phyloP scores from a whole-genome alignment of 2,329 filamentous ascomycete species.

The Fusarium devonianum region DNA sequence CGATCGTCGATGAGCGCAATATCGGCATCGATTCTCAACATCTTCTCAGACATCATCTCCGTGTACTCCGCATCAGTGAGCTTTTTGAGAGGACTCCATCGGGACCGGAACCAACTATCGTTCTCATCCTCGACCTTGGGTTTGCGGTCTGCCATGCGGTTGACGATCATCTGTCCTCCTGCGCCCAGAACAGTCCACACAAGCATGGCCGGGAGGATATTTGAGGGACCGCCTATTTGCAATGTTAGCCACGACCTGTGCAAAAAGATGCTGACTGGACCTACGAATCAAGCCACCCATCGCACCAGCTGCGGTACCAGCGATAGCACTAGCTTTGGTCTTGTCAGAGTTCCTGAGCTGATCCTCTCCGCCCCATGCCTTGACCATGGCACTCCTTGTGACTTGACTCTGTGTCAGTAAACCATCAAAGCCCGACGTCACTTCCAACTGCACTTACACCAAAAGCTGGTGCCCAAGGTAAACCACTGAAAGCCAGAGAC shows the following conservation, averaged over 20 bases:
- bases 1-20: slow-evolving; percentile 81
- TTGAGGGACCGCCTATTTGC: slow-evolving; percentile 57
- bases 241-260: slow-evolving; percentile 24
- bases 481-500: slow-evolving; percentile 83
- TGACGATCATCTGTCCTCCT: slow-evolving; percentile 50
- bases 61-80: slow-evolving; percentile 78
- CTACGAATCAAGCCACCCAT: slow-evolving; percentile 63
- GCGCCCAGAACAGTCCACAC: slow-evolving; percentile 56
- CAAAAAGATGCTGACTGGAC: slow-evolving; percentile 34
- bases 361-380: slow-evolving; percentile 58
- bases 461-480: slow-evolving; percentile 77
- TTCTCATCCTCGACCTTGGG: slow-evolving; percentile 50
- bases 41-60: slow-evolving; percentile 72
- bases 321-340: slow-evolving; percentile 71
- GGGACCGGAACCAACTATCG: slow-evolving; percentile 59
- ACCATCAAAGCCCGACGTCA: background rate
- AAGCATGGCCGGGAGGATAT: slow-evolving; percentile 59
- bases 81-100: slow-evolving; percentile 74
- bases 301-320: slow-evolving; percentile 73
- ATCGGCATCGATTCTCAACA: slow-evolving; percentile 75
- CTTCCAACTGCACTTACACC: slow-evolving; percentile 60
- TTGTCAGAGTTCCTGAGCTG: slow-evolving; percentile 65
- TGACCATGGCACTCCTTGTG: slow-evolving; percentile 55
- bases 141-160: slow-evolving; percentile 40
- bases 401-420: slow-evolving; percentile 48